Conservation (phyloP, 2,329 filamentous ascomycete species). For the Calonectria pseudoreteaudii region DNA sequence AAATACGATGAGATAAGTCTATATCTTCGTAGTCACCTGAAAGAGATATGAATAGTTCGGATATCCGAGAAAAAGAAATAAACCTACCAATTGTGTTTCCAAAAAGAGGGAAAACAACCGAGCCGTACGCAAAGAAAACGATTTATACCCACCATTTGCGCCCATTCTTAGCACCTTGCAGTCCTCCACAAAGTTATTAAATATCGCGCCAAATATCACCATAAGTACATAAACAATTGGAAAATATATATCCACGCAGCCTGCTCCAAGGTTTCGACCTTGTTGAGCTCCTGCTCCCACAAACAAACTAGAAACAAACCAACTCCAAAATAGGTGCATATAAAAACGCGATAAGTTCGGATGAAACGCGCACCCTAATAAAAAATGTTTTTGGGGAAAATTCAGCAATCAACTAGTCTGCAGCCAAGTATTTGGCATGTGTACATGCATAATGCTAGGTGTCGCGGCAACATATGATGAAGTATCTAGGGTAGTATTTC, state of each 20-base stretch:
- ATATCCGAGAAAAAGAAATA: too few relatives aligned
- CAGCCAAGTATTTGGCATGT: neutral
- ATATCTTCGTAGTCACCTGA: too few relatives aligned
- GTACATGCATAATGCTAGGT: slow-evolving; percentile 7
- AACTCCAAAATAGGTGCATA: too few relatives aligned
- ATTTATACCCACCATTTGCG: neutral
- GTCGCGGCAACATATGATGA: neutral
- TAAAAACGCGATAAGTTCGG: neutral
- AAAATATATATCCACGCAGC: too few relatives aligned
- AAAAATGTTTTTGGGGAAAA: neutral
- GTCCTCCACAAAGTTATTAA: neutral
- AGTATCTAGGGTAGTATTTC: neutral
- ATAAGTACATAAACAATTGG: neutral
- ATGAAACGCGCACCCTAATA: neutral
- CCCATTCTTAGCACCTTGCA: neutral
- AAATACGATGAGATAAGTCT: neutral
- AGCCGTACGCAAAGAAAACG: too few relatives aligned
- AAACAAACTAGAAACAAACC: too few relatives aligned
- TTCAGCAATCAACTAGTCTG: neutral
- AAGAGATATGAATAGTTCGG: too few relatives aligned
- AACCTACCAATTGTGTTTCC: neutral
- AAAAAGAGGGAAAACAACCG: neutral
- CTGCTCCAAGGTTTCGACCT: too few relatives aligned
- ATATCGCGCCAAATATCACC: neutral
- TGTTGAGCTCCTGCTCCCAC: too few relatives aligned